Conservation (phyloP, 371 early-diverging fungal species). For the Batkoa obscura region DNA sequence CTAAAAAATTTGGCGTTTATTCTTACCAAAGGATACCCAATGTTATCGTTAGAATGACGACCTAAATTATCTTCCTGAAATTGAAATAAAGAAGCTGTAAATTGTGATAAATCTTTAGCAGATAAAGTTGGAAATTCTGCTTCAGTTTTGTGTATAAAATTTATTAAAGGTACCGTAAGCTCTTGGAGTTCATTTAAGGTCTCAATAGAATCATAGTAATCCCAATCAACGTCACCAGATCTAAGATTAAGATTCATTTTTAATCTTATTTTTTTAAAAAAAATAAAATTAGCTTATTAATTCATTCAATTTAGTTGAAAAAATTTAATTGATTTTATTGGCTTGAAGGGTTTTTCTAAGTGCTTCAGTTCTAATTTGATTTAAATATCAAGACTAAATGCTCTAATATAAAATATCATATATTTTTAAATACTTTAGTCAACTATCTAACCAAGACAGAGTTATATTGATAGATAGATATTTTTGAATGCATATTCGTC, state of each 20-base stretch:
- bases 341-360: background rate
- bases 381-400: background rate
- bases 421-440: too few relatives aligned
- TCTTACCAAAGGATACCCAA: constrained; percentile 15
- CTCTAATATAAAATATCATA: too few relatives aligned
- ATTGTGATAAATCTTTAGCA: constrained; percentile 29
- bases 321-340: background rate
- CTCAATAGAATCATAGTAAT: background rate
- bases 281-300: background rate
- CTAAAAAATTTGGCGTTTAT: constrained; percentile 42
- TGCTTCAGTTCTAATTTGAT: background rate
- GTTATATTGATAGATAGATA: too few relatives aligned
- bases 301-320: background rate
- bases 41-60: constrained; percentile 9
- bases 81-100: constrained; percentile 31
- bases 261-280: too few relatives aligned
- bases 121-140: constrained; percentile 18
- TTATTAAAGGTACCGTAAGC: constrained; percentile 15
- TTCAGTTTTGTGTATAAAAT: constrained; percentile 16
- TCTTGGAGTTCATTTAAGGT: constrained; percentile 20
- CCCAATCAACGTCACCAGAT: constrained; percentile 5
- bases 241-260: background rate
- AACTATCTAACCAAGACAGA: too few relatives aligned
- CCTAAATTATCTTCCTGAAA: constrained; percentile 43
- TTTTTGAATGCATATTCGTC: background rate